A percentile compares a stretch with the other conserved stretches of the same genome.
Conservation (phyloP, 371 early-diverging fungal species). For the Mitosporidium daphniae region DNA sequence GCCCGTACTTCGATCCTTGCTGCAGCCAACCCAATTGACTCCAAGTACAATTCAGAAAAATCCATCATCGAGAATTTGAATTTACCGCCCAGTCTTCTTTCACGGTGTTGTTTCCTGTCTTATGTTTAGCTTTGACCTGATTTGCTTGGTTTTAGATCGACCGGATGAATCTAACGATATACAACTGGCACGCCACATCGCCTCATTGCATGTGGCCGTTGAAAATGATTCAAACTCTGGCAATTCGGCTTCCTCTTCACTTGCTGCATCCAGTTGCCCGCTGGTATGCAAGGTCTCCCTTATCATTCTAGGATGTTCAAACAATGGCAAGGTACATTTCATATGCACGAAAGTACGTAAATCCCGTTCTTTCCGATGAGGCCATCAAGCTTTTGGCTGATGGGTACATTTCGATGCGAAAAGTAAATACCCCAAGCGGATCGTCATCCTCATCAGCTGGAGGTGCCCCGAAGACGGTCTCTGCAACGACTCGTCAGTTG, state of each 20-base stretch:
- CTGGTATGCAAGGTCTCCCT: too few relatives aligned
- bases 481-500: conserved; percentile 89
- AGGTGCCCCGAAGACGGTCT: conserved; percentile 43
- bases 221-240: too few relatives aligned
- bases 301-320: conserved; percentile 11
- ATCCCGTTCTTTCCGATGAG: conserved; percentile 30
- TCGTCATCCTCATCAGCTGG: conserved; percentile 8
- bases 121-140: conserved; percentile 12
- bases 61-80: conserved; percentile 11
- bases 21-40: conserved; percentile 10
- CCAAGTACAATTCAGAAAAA: conserved; percentile 9
- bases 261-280: too few relatives aligned
- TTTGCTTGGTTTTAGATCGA: conserved; percentile 9
- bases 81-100: conserved; percentile 9
- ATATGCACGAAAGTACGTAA: conserved; percentile 37
- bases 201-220: too few relatives aligned
- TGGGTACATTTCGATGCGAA: conserved; percentile 51
- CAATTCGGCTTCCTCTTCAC: too few relatives aligned
- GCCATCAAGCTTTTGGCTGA: conserved; percentile 25
- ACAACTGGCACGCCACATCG: conserved; percentile 8
- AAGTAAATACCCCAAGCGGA: conserved; percentile 16
- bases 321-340: conserved; percentile 48
- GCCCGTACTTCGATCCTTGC: conserved; percentile 11
- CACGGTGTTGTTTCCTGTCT: too few relatives aligned
- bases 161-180: conserved; percentile 7